A percentile compares a stretch with the other conserved stretches of the same genome.
These are phyloP conservation scores for Metschnikowia chrysomelidarum DNA, from an alignment of 805 yeast genomes.

Conservation along the genomic window DNA sequence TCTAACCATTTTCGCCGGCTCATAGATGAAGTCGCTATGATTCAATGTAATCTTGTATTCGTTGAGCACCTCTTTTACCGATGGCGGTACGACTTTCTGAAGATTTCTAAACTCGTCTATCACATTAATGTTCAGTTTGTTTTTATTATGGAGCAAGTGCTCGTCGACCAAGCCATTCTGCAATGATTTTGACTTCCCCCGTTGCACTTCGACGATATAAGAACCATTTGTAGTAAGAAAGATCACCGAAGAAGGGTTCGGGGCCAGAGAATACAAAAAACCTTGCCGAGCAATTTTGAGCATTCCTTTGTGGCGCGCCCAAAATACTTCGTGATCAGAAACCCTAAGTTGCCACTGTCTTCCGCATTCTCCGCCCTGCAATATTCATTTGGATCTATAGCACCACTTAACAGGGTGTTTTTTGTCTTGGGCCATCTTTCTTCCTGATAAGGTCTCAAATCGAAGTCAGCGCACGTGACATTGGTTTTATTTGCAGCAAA, in stretches of 20 bases:
- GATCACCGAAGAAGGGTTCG: constrained; percentile 28
- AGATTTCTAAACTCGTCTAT: constrained; percentile 23
- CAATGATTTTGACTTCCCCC: constrained; percentile 17
- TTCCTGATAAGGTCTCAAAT: constrained; percentile 13
- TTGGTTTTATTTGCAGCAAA: constrained; percentile 3
- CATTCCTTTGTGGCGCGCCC: constrained; percentile 17
- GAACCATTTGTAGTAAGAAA: constrained; percentile 34
- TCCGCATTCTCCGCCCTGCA: constrained; percentile 17
- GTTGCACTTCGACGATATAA: constrained; percentile 24
- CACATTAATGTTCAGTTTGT: constrained; percentile 16
- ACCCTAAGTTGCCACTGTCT: constrained; percentile 24
- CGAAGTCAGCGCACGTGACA: constrained; percentile 11
- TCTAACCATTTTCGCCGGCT: constrained; percentile 20
- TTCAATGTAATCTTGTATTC: constrained; percentile 28
- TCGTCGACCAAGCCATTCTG: constrained; percentile 25
- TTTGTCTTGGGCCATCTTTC: constrained; percentile 1
- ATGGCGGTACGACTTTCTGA: constrained; percentile 19
- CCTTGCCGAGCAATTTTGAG: constrained; percentile 21
- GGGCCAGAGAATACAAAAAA: constrained; percentile 27
- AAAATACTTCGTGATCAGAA: constrained; percentile 16
- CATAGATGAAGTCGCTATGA: constrained; percentile 27
- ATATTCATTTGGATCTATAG: constrained; percentile 9
- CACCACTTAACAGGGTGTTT: constrained; percentile 7
- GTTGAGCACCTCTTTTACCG: constrained; percentile 24
- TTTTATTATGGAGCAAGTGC: constrained; percentile 13